phyloP scores from a whole-genome alignment of 2,329 filamentous ascomycete genomes.

The Dothideomycetes sp. region DNA sequence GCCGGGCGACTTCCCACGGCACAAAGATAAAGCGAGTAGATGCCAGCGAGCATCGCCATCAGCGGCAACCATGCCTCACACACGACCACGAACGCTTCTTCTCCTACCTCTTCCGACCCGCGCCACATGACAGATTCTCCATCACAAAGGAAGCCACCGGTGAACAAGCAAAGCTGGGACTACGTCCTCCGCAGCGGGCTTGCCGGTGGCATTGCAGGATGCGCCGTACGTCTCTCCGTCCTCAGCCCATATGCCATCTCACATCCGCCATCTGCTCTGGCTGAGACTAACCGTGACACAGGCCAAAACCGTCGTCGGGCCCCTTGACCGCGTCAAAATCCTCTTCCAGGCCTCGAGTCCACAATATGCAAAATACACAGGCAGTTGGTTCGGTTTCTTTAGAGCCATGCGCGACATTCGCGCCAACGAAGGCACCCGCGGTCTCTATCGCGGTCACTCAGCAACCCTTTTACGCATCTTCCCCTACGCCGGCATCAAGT shows the following conservation, averaged over 20 bases:
- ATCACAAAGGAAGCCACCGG: slow-evolving; percentile 39
- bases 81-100: slow-evolving; percentile 8
- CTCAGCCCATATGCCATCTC: slow-evolving; percentile 10
- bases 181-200: slow-evolving; percentile 77
- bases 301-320: slow-evolving; percentile 93
- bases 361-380: slow-evolving; percentile 85
- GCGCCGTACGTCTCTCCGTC: slow-evolving; percentile 59
- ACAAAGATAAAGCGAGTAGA: slow-evolving; percentile 19
- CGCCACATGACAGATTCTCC: slow-evolving; percentile 30
- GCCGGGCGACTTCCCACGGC: neutral
- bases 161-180: slow-evolving; percentile 65
- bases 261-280: neutral
- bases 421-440: slow-evolving; percentile 58
- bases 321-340: slow-evolving; percentile 96
- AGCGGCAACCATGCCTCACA: slow-evolving; percentile 26
- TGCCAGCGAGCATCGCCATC: slow-evolving; percentile 28
- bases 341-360: slow-evolving; percentile 95
- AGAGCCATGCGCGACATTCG: slow-evolving; percentile 80
- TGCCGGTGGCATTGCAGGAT: slow-evolving; percentile 84
- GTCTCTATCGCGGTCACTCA: slow-evolving; percentile 88
- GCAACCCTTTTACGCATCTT: slow-evolving; percentile 91
- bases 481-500: slow-evolving; percentile 95
- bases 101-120: slow-evolving; percentile 38
- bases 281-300: slow-evolving; percentile 36
- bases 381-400: slow-evolving; percentile 77